phyloP scores from a whole-genome alignment of 2,329 filamentous ascomycete species.

The Phialocephala sp. region DNA sequence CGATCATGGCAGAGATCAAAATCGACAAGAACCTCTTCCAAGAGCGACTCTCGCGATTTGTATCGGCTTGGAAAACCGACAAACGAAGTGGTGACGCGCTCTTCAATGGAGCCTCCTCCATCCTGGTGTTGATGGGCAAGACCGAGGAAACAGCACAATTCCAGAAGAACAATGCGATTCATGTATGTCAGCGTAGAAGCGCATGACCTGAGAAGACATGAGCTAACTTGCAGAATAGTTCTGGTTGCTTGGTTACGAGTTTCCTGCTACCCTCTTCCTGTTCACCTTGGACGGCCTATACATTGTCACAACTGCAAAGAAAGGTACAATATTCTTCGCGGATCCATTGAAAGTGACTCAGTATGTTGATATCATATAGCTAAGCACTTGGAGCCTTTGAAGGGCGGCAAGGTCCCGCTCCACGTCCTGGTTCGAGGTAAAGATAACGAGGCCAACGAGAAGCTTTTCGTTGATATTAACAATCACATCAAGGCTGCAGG shows the following conservation, averaged over 20 bases:
- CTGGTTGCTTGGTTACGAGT: constrained; percentile 98
- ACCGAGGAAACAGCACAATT: constrained; percentile 86
- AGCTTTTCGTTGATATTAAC: constrained; percentile 82
- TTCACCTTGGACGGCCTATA: constrained; percentile 88
- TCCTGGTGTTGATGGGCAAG: constrained; percentile 93
- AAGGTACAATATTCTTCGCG: constrained; percentile 63
- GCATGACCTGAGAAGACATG: not conserved
- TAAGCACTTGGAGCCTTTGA: constrained; percentile 89
- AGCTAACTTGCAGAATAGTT: constrained; percentile 63
- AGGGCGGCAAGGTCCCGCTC: constrained; percentile 88
- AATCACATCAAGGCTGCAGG: constrained; percentile 88
- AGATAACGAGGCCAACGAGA: constrained; percentile 88
- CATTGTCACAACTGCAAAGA: constrained; percentile 95
- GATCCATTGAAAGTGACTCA: constrained; percentile 19
- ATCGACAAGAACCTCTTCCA: constrained; percentile 95
- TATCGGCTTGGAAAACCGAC: constrained; percentile 94
- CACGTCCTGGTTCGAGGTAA: constrained; percentile 93
- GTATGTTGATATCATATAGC: constrained; percentile 59
- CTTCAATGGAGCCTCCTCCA: constrained; percentile 85
- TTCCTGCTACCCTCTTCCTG: constrained; percentile 92
- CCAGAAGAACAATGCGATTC: constrained; percentile 95
- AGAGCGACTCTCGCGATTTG: constrained; percentile 85
- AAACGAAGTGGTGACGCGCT: constrained; percentile 84
- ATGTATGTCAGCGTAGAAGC: constrained; percentile 64
- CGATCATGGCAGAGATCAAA: constrained; percentile 74